Conservation (phyloP, 352 stramenopile genomes). For the Phytophthora hibernalis region DNA sequence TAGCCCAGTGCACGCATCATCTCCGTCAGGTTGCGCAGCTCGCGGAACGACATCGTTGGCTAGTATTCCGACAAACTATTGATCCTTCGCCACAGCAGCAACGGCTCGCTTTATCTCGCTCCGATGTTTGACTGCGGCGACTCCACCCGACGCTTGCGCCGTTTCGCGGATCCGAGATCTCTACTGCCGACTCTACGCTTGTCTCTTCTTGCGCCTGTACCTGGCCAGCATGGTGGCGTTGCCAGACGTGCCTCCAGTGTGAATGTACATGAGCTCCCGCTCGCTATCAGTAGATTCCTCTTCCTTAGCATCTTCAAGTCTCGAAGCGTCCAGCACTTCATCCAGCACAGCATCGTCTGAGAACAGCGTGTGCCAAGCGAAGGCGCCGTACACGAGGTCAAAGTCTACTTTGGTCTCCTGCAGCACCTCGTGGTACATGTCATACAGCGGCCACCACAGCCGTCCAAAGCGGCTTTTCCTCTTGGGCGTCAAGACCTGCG, state of each 20-base stretch:
- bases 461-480: constrained; percentile 77
- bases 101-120: constrained; percentile 1
- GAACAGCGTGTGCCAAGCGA: constrained; percentile 85
- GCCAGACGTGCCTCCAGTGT: constrained; percentile 78
- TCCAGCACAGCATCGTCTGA: constrained; percentile 47
- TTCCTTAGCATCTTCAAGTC: background rate
- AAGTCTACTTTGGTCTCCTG: constrained; percentile 70
- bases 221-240: constrained; percentile 79
- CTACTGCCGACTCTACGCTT: background rate
- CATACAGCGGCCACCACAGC: constrained; percentile 56
- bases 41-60: constrained; percentile 80
- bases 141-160: constrained; percentile 19
- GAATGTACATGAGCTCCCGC: constrained; percentile 79
- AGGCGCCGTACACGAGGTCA: constrained; percentile 79
- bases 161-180: constrained; percentile 36
- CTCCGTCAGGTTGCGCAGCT: constrained; percentile 94
- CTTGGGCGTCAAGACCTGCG: constrained; percentile 53
- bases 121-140: background rate
- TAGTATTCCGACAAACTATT: background rate
- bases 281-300: background rate
- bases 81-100: background rate
- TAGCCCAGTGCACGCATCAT: constrained; percentile 96
- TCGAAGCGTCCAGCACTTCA: constrained; percentile 31
- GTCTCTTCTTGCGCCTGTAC: constrained; percentile 49
- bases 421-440: constrained; percentile 70